Percentiles rank a stretch among this genome's conserved stretches.
Conservation (phyloP, 106 monocot genomes). For the Iris macrosiphon region DNA sequence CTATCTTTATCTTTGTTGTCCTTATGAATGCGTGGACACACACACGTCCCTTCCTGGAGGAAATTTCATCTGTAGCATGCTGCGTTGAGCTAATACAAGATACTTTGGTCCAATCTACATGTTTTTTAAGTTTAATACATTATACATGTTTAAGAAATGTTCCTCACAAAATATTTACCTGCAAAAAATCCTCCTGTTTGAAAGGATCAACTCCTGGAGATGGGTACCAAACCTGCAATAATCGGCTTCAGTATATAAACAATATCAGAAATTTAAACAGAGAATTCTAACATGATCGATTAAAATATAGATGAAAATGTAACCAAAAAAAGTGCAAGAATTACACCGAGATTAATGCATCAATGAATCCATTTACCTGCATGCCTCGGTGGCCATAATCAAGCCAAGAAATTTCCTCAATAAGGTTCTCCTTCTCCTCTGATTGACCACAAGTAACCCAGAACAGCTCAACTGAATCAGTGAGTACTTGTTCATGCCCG, state of each 20-base stretch:
- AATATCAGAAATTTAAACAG: constrained; percentile 10
- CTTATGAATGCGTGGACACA: no score
- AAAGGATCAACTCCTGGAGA: constrained; percentile 84
- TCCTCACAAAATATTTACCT: constrained; percentile 37
- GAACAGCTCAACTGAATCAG: constrained; percentile 84
- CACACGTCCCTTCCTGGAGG: no score
- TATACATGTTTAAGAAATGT: not conserved
- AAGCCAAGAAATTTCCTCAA: constrained; percentile 97
- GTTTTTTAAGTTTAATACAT: no score
- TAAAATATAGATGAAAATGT: not conserved
- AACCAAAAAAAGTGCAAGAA: constrained; percentile 1
- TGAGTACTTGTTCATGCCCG: constrained; percentile 81
- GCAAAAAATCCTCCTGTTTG: constrained; percentile 93
- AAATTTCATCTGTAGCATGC: no score
- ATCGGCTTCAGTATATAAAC: constrained; percentile 27
- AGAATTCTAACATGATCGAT: not conserved
- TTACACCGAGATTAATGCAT: not conserved
- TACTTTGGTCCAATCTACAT: no score
- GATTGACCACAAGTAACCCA: constrained; percentile 94
- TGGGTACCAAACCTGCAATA: constrained; percentile 97
- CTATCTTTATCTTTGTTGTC: no score
- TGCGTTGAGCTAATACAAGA: no score
- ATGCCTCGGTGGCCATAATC: constrained; percentile 97
- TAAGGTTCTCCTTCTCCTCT: constrained; percentile 86
- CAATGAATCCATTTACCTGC: constrained; percentile 54